Conservation (phyloP, 2,329 filamentous ascomycete species). For the Epichloe bromicola region DNA sequence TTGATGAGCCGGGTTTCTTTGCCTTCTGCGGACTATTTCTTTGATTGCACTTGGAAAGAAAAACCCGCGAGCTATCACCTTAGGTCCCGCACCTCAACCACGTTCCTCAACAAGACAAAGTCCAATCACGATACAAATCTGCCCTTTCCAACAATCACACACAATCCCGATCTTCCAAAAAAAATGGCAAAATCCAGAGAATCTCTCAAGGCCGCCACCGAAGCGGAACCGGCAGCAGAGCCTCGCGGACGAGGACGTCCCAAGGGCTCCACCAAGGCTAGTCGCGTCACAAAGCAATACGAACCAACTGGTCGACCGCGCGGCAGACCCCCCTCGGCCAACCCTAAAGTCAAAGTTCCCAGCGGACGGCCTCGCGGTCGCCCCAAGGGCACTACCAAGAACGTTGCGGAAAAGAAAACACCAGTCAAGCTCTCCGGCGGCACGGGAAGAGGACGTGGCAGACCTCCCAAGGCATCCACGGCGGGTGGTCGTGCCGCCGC, state of each 20-base stretch:
- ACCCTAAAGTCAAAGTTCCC: slow-evolving; percentile 17
- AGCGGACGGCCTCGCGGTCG: slow-evolving; percentile 35
- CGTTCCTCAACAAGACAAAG: too few species aligned
- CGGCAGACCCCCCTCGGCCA: slow-evolving; percentile 29
- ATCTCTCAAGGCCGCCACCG: background rate
- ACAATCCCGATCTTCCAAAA: background rate
- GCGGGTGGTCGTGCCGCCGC: slow-evolving; percentile 1
- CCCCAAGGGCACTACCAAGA: slow-evolving; percentile 28
- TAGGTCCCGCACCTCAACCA: too few species aligned
- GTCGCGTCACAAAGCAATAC: slow-evolving; percentile 21
- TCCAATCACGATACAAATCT: too few species aligned
- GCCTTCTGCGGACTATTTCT: too few species aligned
- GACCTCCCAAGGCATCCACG: slow-evolving; percentile 16
- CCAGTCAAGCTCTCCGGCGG: slow-evolving; percentile 9
- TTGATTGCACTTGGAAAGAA: too few species aligned
- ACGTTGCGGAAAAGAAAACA: slow-evolving; percentile 9
- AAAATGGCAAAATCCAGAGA: slow-evolving; percentile 5
- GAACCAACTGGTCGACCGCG: slow-evolving; percentile 27
- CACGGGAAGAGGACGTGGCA: slow-evolving; percentile 14
- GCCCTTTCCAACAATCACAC: background rate
- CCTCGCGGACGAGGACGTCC: slow-evolving; percentile 3
- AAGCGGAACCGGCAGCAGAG: background rate
- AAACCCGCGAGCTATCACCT: too few species aligned
- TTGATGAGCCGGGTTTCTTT: too few species aligned
- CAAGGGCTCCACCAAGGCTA: background rate